Conservation (phyloP, 2,329 filamentous ascomycete genomes). For the Neoarthrinium moseri region DNA sequence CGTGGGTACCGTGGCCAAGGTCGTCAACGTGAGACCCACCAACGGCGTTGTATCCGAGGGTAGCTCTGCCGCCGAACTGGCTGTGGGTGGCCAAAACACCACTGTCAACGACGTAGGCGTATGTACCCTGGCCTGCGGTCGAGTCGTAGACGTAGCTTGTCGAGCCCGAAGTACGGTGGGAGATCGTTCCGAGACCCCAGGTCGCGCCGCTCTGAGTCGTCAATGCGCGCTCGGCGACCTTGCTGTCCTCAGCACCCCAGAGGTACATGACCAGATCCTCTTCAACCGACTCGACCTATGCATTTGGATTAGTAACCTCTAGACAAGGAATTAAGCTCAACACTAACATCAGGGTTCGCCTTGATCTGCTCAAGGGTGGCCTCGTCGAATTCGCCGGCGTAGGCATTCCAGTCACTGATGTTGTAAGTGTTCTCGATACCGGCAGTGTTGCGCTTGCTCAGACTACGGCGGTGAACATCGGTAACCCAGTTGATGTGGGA, state of each 20-base stretch:
- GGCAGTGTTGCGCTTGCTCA: conserved; percentile 29
- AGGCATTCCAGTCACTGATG: conserved; percentile 40
- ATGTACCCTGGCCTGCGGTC: conserved; percentile 38
- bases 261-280: conserved; percentile 27
- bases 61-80: conserved; percentile 36
- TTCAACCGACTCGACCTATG: conserved; percentile 26
- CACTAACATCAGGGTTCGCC: conserved; percentile 28
- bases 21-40: conserved; percentile 15
- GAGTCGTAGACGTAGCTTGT: conserved; percentile 40
- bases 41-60: conserved; percentile 20
- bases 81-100: conserved; percentile 42
- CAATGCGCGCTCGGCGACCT: conserved; percentile 19
- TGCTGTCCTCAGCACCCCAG: conserved; percentile 17
- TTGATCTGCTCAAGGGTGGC: conserved; percentile 37
- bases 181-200: conserved; percentile 47
- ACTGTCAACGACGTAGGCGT: conserved; percentile 50
- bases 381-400: conserved; percentile 42
- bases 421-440: conserved; percentile 40
- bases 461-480: conserved; percentile 33
- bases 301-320: conserved; percentile 6
- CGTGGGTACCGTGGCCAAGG: conserved; percentile 43
- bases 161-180: conserved; percentile 31
- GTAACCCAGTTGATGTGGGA: conserved; percentile 32
- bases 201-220: conserved; percentile 32
- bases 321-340: background rate